phyloP scores from a whole-genome alignment of 495 filamentous ascomycete species.

The Pseudevernia furfuracea region DNA sequence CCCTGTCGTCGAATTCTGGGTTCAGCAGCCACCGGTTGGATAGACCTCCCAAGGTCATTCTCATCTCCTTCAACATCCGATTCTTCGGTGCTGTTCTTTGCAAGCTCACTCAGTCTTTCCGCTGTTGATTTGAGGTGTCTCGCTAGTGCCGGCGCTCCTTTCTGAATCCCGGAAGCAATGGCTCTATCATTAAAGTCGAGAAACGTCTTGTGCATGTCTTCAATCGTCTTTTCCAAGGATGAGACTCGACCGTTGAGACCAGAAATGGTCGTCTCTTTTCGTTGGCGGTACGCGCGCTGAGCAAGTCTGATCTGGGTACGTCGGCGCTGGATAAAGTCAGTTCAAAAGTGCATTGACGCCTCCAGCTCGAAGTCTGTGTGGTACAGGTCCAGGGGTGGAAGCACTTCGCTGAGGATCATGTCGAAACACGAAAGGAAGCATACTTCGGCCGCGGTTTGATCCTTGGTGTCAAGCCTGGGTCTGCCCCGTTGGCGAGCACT shows the following conservation, averaged over 20 bases:
- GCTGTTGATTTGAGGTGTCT: slow-evolving; percentile 40
- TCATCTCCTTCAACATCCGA: slow-evolving; percentile 30
- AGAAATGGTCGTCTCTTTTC: slow-evolving; percentile 75
- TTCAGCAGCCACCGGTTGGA: slow-evolving; percentile 17
- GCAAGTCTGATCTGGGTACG: slow-evolving; percentile 83
- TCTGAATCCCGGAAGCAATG: slow-evolving; percentile 42
- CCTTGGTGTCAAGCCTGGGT: slow-evolving; percentile 61
- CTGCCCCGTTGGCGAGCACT: slow-evolving; percentile 43
- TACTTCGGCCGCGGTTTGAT: slow-evolving; percentile 47
- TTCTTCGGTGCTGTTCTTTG: slow-evolving; percentile 32
- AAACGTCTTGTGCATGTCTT: slow-evolving; percentile 68
- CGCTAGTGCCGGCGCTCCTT: slow-evolving; percentile 31
- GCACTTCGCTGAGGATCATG: not conserved
- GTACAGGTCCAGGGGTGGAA: not conserved
- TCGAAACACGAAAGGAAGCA: slow-evolving; percentile 13
- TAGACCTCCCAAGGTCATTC: slow-evolving; percentile 18
- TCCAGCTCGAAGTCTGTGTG: not conserved
- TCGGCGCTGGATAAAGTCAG: slow-evolving; percentile 50
- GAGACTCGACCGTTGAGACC: slow-evolving; percentile 60
- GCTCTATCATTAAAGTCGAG: slow-evolving; percentile 57
- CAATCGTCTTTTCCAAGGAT: slow-evolving; percentile 56
- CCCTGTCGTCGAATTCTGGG: not conserved
- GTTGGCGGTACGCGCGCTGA: slow-evolving; percentile 74
- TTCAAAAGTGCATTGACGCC: not conserved
- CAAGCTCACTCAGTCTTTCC: slow-evolving; percentile 40